These are phyloP conservation scores for Psilocybe cubensis DNA, from an alignment of 768 basidiomycete species.

Conservation along the genomic window DNA sequence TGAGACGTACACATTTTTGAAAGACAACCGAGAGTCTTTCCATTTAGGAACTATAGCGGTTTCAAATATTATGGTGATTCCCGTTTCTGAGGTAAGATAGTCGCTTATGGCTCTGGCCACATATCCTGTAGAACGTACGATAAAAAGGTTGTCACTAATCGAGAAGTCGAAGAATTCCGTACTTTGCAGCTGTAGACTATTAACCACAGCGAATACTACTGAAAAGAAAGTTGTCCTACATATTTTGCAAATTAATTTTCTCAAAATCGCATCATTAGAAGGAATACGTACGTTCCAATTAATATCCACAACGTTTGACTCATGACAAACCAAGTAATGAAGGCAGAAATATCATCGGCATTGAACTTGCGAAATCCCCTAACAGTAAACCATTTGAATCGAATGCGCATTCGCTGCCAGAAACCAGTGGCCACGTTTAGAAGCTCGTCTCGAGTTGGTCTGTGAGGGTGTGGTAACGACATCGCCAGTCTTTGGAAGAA, in stretches of 20 bases:
- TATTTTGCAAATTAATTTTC: not conserved
- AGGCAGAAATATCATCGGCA: slow-evolving; percentile 95
- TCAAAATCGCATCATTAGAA: not conserved
- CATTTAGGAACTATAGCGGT: slow-evolving; percentile 98
- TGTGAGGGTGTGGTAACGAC: slow-evolving; percentile 74
- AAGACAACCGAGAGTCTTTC: slow-evolving; percentile 94
- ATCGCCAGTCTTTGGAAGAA: slow-evolving; percentile 80
- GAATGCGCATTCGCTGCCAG: slow-evolving; percentile 85
- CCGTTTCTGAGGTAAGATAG: slow-evolving; percentile 92
- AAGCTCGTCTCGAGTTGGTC: slow-evolving; percentile 90
- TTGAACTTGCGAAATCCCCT: slow-evolving; percentile 94
- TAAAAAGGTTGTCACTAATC: not conserved
- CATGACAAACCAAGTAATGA: slow-evolving; percentile 94
- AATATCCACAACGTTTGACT: slow-evolving; percentile 97
- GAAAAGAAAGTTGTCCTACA: slow-evolving; percentile 93
- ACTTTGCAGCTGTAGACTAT: slow-evolving; percentile 88
- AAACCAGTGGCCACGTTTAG: slow-evolving; percentile 86
- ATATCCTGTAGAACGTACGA: slow-evolving; percentile 54
- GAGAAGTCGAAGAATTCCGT: slow-evolving; percentile 18
- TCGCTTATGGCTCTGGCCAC: slow-evolving; percentile 89
- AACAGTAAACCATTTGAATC: slow-evolving; percentile 98
- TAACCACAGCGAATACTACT: slow-evolving; percentile 85
- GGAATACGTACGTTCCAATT: slow-evolving; percentile 78
- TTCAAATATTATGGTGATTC: slow-evolving; percentile 94
- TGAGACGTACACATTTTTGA: slow-evolving; percentile 96